These are phyloP conservation scores for Aspergillus intermedius DNA, from an alignment of 2,329 filamentous ascomycete species.

Conservation along the genomic window DNA sequence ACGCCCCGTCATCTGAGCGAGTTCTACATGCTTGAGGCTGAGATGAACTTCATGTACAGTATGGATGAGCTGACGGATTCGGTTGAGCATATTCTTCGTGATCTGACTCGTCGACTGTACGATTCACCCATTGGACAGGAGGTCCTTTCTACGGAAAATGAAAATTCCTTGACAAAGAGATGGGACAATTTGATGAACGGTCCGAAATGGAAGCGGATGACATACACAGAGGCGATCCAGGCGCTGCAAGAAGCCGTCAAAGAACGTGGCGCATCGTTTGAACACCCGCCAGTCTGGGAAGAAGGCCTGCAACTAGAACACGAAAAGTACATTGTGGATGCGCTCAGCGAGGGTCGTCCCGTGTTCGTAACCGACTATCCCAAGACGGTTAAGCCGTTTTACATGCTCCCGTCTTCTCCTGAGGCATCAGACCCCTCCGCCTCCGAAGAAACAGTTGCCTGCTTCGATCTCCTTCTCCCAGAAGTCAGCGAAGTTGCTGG, in stretches of 20 bases:
- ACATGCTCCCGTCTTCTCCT: constrained; percentile 58
- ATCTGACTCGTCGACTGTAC: constrained; percentile 46
- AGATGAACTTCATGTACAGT: constrained; percentile 69
- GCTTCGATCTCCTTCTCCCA: constrained; percentile 83
- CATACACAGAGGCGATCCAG: constrained; percentile 71
- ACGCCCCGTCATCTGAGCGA: constrained; percentile 91
- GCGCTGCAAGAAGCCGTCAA: constrained; percentile 56
- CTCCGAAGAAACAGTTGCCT: constrained; percentile 60
- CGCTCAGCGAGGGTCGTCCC: constrained; percentile 58
- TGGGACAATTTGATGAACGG: constrained; percentile 62
- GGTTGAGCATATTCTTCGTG: constrained; percentile 70
- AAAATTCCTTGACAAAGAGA: constrained; percentile 52
- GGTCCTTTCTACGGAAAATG: constrained; percentile 39
- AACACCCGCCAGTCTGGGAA: constrained; percentile 63
- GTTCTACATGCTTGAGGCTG: constrained; percentile 97
- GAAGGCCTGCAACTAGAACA: constrained; percentile 81
- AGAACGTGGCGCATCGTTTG: constrained; percentile 51
- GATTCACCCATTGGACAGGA: constrained; percentile 49
- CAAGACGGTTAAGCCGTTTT: constrained; percentile 84
- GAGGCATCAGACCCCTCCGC: constrained; percentile 4
- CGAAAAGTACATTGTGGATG: constrained; percentile 75
- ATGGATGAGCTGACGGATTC: constrained; percentile 68
- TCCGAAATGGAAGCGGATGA: constrained; percentile 67
- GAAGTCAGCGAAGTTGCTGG: constrained; percentile 82
- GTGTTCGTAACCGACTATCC: constrained; percentile 94